A percentile compares a stretch with the other conserved stretches of the same genome.
These are phyloP conservation scores for Aspergillus caelatus DNA, from an alignment of 2,329 filamentous ascomycete species.

Conservation along the genomic window DNA sequence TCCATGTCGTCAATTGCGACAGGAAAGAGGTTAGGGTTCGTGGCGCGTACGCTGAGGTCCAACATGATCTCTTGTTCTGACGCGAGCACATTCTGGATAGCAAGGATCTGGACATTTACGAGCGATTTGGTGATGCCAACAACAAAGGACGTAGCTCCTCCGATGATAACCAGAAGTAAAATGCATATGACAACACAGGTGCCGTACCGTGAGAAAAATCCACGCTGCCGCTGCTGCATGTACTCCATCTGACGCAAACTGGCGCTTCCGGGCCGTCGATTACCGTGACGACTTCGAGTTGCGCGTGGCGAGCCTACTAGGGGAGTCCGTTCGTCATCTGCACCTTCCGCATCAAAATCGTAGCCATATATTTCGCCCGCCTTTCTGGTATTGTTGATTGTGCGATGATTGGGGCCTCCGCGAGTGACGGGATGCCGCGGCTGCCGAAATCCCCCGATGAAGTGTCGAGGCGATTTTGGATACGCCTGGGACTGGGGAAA, in stretches of 20 bases:
- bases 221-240: slow-evolving; percentile 65
- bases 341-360: slow-evolving; percentile 80
- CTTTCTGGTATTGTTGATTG: slow-evolving; percentile 54
- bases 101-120: slow-evolving; percentile 73
- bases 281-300: slow-evolving; percentile 57
- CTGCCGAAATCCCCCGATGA: slow-evolving; percentile 59
- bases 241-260: slow-evolving; percentile 73
- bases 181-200: slow-evolving; percentile 83
- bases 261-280: slow-evolving; percentile 57
- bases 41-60: slow-evolving; percentile 81
- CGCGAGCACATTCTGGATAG: slow-evolving; percentile 86
- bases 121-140: slow-evolving; percentile 90
- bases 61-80: slow-evolving; percentile 96
- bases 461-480: slow-evolving; percentile 63
- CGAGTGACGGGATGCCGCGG: slow-evolving; percentile 73
- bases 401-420: slow-evolving; percentile 53
- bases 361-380: slow-evolving; percentile 68
- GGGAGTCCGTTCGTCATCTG: slow-evolving; percentile 86
- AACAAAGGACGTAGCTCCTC: slow-evolving; percentile 85
- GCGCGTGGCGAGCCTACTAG: slow-evolving; percentile 67
- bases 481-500: slow-evolving; percentile 66
- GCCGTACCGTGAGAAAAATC: slow-evolving; percentile 75
- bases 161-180: slow-evolving; percentile 77
- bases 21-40: slow-evolving; percentile 91
- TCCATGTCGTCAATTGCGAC: slow-evolving; percentile 86